Evolutionary conservation across 2,329 filamentous ascomycete species (phyloP).

Genomic region (Cytospora chrysosperma): DNA sequence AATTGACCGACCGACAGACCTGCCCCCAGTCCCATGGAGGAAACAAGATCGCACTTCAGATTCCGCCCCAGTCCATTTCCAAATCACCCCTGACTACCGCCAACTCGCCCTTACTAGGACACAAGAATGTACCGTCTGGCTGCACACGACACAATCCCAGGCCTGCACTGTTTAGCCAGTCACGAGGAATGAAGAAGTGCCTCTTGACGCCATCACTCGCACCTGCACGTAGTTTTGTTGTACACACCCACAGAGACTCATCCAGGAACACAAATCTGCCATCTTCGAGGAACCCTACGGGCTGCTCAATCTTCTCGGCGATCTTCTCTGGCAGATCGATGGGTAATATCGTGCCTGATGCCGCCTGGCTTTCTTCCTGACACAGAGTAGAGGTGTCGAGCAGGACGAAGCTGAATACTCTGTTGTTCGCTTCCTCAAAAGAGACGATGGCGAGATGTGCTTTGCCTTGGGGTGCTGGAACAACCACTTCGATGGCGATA

Average conservation of each 20-base stretch:
- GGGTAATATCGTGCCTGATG: background rate
- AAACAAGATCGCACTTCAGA: background rate
- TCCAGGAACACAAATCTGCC: conserved; percentile 28
- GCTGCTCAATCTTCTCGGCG: conserved; percentile 3
- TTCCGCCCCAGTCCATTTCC: conserved; percentile 22
- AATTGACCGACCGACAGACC: background rate
- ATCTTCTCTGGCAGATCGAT: conserved; percentile 6
- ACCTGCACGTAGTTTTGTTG: conserved; percentile 1
- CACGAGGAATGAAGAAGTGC: conserved; percentile 29
- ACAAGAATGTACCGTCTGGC: conserved; percentile 25
- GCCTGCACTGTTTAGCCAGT: conserved; percentile 27
- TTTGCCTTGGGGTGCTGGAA: conserved; percentile 4
- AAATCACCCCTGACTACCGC: conserved; percentile 24
- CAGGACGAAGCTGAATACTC: conserved; percentile 1
- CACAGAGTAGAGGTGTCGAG: conserved; percentile 24
- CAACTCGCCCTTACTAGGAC: conserved; percentile 26
- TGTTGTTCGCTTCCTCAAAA: conserved; percentile 13
- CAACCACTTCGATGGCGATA: background rate
- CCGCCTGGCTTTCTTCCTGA: background rate
- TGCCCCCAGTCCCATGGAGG: background rate
- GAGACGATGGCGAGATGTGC: conserved; percentile 8
- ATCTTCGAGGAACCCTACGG: conserved; percentile 26
- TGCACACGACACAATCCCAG: conserved; percentile 25
- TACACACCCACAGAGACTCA: conserved; percentile 27
- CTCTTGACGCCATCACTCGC: conserved; percentile 7